A percentile compares a stretch with the other conserved stretches of the same genome.
These are phyloP conservation scores for Schrenkiella parvula DNA, from an alignment of 345 rosid species.

Conservation along the genomic window DNA sequence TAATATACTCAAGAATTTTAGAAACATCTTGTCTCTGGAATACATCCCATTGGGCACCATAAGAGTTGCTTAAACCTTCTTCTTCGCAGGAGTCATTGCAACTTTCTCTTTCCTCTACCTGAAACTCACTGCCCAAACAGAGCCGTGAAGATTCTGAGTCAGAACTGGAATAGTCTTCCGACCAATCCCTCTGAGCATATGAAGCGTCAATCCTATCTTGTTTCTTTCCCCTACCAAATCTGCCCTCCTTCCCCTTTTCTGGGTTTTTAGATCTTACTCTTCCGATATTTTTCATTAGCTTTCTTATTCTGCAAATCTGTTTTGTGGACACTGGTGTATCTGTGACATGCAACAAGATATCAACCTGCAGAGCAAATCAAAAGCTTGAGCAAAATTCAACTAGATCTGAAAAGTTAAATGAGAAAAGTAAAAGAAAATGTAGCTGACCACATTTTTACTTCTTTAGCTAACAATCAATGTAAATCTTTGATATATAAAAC, in stretches of 20 bases:
- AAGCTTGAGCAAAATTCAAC: slow-evolving; percentile 1
- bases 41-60: slow-evolving; percentile 93
- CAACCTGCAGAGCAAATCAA: slow-evolving; percentile 55
- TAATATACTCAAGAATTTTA: slow-evolving; percentile 69
- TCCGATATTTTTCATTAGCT: slow-evolving; percentile 46
- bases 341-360: slow-evolving; percentile 76
- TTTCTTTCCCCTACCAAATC: background rate
- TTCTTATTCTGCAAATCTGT: slow-evolving; percentile 73
- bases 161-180: slow-evolving; percentile 46
- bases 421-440: background rate
- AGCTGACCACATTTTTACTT: slow-evolving; percentile 5
- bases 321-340: slow-evolving; percentile 66
- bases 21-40: slow-evolving; percentile 87
- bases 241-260: slow-evolving; percentile 2
- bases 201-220: slow-evolving; percentile 38
- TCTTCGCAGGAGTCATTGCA: slow-evolving; percentile 22
- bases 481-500: background rate
- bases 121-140: slow-evolving; percentile 14
- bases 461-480: background rate
- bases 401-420: background rate
- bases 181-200: slow-evolving; percentile 33
- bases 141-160: slow-evolving; percentile 41
- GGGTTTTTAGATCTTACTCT: slow-evolving; percentile 8
- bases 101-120: slow-evolving; percentile 32
- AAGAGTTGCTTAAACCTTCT: slow-evolving; percentile 39